A percentile compares a stretch with the other conserved stretches of the same genome.
phyloP scores from a whole-genome alignment of 768 basidiomycete genomes.

The Heimioporus sp. region DNA sequence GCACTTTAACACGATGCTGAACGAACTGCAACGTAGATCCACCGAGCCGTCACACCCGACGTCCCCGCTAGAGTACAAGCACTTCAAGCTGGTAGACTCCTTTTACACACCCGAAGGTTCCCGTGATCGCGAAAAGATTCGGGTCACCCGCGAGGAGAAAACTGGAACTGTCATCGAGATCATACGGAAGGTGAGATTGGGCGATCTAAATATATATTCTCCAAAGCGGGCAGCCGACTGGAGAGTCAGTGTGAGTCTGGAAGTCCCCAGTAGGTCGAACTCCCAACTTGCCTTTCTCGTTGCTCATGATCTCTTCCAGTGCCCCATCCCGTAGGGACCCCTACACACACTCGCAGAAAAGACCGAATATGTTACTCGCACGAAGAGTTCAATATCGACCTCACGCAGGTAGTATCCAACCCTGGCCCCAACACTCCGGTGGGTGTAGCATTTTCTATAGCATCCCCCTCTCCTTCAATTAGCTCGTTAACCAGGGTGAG shows the following conservation, averaged over 20 bases:
- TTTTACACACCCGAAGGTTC: constrained; percentile 57
- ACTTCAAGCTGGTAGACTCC: constrained; percentile 75
- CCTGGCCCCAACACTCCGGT: constrained; percentile 49
- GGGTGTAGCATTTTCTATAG: constrained; percentile 21
- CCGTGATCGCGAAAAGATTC: constrained; percentile 55
- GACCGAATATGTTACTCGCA: constrained; percentile 92
- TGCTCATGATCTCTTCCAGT: constrained; percentile 39
- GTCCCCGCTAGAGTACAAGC: constrained; percentile 68
- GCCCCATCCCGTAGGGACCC: constrained; percentile 61
- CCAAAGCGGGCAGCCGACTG: constrained; percentile 86
- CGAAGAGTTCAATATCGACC: constrained; percentile 89
- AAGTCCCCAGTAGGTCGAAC: constrained; percentile 70
- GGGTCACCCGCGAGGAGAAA: constrained; percentile 83
- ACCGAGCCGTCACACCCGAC: constrained; percentile 48
- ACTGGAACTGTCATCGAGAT: constrained; percentile 61
- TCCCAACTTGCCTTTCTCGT: background rate
- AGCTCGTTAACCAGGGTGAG: constrained; percentile 43
- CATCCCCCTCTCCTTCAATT: background rate
- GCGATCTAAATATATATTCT: constrained; percentile 82
- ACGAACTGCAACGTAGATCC: constrained; percentile 65
- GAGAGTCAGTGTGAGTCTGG: constrained; percentile 90
- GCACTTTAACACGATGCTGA: constrained; percentile 85
- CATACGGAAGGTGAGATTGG: constrained; percentile 79
- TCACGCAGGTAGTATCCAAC: constrained; percentile 83
- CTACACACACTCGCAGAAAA: constrained; percentile 68